Evolutionary conservation across 495 filamentous ascomycete genomes (phyloP), one percentile per base, ranked within the genome.

Genomic region (Penicillium psychrofluorescens): DNA sequence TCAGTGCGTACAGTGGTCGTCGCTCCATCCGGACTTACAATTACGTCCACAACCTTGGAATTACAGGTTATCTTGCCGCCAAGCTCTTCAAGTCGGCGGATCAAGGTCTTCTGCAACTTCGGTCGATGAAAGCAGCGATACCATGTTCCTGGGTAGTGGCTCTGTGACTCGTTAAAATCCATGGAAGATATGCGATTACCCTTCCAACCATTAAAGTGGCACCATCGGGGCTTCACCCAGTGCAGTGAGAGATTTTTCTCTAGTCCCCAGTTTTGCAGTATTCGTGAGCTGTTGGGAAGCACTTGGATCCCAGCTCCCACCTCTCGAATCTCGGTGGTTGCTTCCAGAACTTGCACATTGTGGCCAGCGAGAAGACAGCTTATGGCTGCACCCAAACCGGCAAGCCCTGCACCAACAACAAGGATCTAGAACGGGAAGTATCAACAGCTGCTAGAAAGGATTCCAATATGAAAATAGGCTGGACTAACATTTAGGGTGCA

Each of bases 371-470:
- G 69, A 7, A 70, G 64, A 45, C 74, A 71, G 31, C 77, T 62
- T 46, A 86, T 84, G 1, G 81, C 78, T 4, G 79, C 67, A 12
- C 72, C 75, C 3, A 87, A 66, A 0, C 83, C 83, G 13, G 77
- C 77, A 11, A 87, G 72, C 0, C 83, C 83, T 4, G 81, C 82
- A 11, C 83, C 83, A 15, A 81, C 68, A 12, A 87, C 68, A 1
- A 82, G 8, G 16, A 70, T 61, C 13, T 64, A 22, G 2, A 4
- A 22, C 22, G 4, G 16, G 16, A 1, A 4, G 6, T 22, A 22
- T 22, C 6, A 22, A 22, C 2, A 22, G 6, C 22, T 22, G 22
- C 22, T 4, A 22, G 3, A 6, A 22, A 22, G 0, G 22, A n/a
- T 22, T 22, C 6, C 4, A 22, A 22, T 6, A 22, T 22, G 2